These are phyloP conservation scores for Myxozyma nipponensis DNA, from an alignment of 805 yeast genomes.

Conservation along the genomic window DNA sequence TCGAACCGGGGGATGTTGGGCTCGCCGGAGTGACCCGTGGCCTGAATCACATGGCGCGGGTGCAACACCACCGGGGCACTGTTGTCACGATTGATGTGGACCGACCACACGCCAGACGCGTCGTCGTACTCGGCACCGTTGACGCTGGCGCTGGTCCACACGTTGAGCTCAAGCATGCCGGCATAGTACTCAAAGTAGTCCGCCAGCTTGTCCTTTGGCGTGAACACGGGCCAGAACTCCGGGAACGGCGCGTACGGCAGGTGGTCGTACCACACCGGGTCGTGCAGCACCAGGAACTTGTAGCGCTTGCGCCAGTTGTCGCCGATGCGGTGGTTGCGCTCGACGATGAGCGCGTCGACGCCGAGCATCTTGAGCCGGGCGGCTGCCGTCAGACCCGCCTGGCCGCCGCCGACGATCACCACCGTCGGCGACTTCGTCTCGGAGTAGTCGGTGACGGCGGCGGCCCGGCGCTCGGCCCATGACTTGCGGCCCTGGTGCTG, in stretches of 20 bases:
- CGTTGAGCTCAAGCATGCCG: conserved; percentile 40
- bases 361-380: conserved; percentile 44
- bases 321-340: conserved; percentile 39
- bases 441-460: conserved; percentile 25
- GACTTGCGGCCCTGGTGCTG: conserved; percentile 40
- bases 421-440: conserved; percentile 41
- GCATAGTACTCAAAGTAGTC: conserved; percentile 44
- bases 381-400: conserved; percentile 43
- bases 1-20: conserved; percentile 43
- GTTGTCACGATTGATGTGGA: conserved; percentile 32
- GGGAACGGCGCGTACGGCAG: conserved; percentile 43
- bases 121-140: conserved; percentile 38
- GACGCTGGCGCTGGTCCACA: conserved; percentile 37
- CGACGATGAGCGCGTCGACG: conserved; percentile 40
- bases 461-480: conserved; percentile 39
- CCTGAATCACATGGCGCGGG: conserved; percentile 42
- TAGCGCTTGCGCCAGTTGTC: conserved; percentile 47
- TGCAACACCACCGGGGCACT: conserved; percentile 21
- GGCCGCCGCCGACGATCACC: conserved; percentile 46
- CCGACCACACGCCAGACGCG: conserved; percentile 35
- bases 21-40: conserved; percentile 48
- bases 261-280: conserved; percentile 45
- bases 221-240: conserved; percentile 42
- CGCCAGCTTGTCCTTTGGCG: conserved; percentile 46
- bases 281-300: conserved; percentile 44